These are phyloP conservation scores for Pugionium dolabratum DNA, from an alignment of 345 rosid genomes.

Conservation along the genomic window DNA sequence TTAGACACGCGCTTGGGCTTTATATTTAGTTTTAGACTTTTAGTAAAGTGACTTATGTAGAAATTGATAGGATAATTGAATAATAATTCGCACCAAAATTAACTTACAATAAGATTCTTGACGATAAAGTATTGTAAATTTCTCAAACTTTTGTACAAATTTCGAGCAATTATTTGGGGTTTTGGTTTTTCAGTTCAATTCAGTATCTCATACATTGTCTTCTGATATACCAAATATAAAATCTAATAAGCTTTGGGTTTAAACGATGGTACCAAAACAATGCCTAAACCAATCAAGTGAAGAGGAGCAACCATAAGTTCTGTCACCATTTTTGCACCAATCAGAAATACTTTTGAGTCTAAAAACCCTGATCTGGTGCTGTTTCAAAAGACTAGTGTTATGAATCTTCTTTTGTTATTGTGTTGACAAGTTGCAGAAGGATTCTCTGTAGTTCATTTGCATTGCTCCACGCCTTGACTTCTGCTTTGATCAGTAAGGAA, in stretches of 20 bases:
- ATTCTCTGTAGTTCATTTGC: conserved; percentile 59
- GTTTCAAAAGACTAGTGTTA: not conserved
- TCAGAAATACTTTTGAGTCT: not conserved
- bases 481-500: conserved; percentile 56
- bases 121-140: no score
- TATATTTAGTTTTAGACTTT: not conserved
- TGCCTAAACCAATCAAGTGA: conserved; percentile 7
- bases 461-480: conserved; percentile 65
- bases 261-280: not conserved
- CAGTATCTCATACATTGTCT: not conserved
- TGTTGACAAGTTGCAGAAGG: conserved; percentile 49
- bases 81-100: not conserved
- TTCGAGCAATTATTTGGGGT: not conserved
- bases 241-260: conserved; percentile 1
- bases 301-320: not conserved
- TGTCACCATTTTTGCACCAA: not conserved
- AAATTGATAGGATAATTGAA: not conserved
- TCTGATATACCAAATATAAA: not conserved
- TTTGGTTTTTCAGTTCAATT: not conserved
- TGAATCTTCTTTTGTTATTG: conserved; percentile 34
- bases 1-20: not conserved
- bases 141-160: not conserved
- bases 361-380: not conserved
- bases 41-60: no score
- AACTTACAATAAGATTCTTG: no score